Evolutionary conservation across 768 basidiomycete species (phyloP).

Genomic region (Agrocybe praecox): DNA sequence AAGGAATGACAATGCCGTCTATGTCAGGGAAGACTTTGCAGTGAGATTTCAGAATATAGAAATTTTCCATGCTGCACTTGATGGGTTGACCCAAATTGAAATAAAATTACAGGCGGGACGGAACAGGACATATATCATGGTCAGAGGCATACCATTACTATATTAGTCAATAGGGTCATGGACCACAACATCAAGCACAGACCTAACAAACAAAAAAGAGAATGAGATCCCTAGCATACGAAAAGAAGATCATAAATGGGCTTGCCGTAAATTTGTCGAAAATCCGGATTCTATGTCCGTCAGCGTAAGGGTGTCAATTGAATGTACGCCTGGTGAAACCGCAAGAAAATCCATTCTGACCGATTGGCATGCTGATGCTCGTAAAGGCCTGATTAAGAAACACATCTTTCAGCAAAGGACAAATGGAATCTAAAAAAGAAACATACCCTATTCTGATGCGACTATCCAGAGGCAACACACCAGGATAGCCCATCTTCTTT

Average conservation of each 20-base stretch:
- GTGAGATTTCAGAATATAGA: too few relatives aligned
- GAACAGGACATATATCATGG: neutral
- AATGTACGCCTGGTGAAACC: constrained; percentile 76
- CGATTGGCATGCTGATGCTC: constrained; percentile 83
- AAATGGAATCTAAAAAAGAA: neutral
- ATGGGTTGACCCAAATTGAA: neutral
- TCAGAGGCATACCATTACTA: neutral
- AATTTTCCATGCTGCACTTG: too few relatives aligned
- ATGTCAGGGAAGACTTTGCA: too few relatives aligned
- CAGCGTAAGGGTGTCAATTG: constrained; percentile 69
- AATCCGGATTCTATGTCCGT: constrained; percentile 77
- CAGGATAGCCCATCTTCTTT: constrained; percentile 49
- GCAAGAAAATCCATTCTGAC: constrained; percentile 87
- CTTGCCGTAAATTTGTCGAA: constrained; percentile 73
- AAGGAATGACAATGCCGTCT: too few relatives aligned
- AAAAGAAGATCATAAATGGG: neutral
- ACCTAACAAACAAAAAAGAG: constrained; percentile 38
- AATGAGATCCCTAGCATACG: neutral
- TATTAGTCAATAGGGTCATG: constrained; percentile 47
- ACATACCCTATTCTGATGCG: constrained; percentile 80
- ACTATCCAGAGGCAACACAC: constrained; percentile 77
- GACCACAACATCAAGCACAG: constrained; percentile 76
- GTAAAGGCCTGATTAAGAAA: constrained; percentile 56
- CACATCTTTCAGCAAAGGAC: neutral
- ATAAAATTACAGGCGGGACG: neutral